Base-by-base conservation (phyloP, 768 basidiomycete genomes). In the Infundibulicybe gibba region DNA sequence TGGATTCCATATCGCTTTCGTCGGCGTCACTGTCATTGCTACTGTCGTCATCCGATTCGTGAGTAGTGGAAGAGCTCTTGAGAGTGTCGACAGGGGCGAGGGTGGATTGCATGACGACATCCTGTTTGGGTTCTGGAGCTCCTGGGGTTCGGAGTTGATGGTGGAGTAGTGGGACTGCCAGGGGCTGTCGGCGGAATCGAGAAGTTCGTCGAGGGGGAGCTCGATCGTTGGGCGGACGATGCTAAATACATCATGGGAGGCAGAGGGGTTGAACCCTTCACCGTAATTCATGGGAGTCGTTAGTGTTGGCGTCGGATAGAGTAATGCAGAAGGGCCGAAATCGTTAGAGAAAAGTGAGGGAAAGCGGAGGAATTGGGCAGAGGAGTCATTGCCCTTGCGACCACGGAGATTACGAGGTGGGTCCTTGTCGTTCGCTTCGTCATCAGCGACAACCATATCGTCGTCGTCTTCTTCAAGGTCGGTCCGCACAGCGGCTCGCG, bases 151-250 rank as follows among this genome's bases (percentile, higher is more conserved):
- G 30, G 40, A 49, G 44, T 33, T 34, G 41, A 43, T 25, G 15
- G 25, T 43, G 3, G 43, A 41, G 44, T 49, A 54, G 43, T 51
- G 47, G 39, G 49, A 41, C 31, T 45, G 38, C 50, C 54, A 55
- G 33, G 55, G 54, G 16, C 53, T 43, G 16, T 61, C 62, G 15
- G 63, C 51, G 44, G 65, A 66, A 51, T 75, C 72, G 49, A 92
- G 76, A 49, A 92, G 74, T 51, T 93, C 89, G 54, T 93, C 89
- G n/a, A 92, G 77, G 4, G 86, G 84, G 20, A 91, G 79, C 60
- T 92, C 89, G 58, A 91, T 90, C 37, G 90, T 91, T 0, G 89
- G 90, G 10, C 89, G 81, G 8, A 69, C 61, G 51, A 91, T 81
- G 63, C 75, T 76, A 57, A 89, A 77, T 31, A 73, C 67, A 47